phyloP scores from a whole-genome alignment of 2,329 filamentous ascomycete species.

The Fusarium graminum region DNA sequence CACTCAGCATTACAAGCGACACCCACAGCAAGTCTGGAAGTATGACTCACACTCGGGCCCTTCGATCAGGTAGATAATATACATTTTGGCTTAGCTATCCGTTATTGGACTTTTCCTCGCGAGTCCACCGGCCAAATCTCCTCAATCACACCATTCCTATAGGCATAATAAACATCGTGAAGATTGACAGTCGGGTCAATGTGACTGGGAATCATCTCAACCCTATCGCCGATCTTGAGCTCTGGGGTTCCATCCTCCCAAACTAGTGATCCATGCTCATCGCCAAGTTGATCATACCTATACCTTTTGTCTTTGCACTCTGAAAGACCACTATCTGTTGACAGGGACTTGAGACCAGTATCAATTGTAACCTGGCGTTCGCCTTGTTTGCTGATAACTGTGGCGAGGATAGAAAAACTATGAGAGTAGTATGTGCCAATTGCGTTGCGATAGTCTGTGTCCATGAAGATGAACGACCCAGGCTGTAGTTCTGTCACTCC shows the following conservation, averaged over 20 bases:
- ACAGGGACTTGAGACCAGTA: slow-evolving; percentile 31
- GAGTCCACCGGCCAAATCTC: slow-evolving; percentile 41
- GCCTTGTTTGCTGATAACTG: slow-evolving; percentile 33
- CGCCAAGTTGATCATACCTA: slow-evolving; percentile 10
- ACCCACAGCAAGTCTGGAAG: not conserved
- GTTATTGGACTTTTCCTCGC: slow-evolving; percentile 37
- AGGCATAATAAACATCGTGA: slow-evolving; percentile 39
- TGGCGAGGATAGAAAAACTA: slow-evolving; percentile 49
- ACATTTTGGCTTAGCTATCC: not conserved
- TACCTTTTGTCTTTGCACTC: slow-evolving; percentile 40
- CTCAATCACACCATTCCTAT: slow-evolving; percentile 21
- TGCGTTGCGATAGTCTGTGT: slow-evolving; percentile 67
- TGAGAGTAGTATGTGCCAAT: slow-evolving; percentile 63
- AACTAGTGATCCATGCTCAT: slow-evolving; percentile 35
- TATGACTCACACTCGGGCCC: too few species aligned
- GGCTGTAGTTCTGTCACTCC: slow-evolving; percentile 68
- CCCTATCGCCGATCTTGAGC: slow-evolving; percentile 25
- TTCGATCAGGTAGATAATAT: too few species aligned
- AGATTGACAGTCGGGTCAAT: slow-evolving; percentile 42
- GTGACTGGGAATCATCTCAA: slow-evolving; percentile 43
- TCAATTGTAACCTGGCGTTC: slow-evolving; percentile 38
- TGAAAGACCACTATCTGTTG: slow-evolving; percentile 34
- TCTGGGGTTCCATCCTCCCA: slow-evolving; percentile 25
- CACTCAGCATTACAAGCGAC: not conserved
- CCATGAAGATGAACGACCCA: slow-evolving; percentile 69